phyloP scores from a whole-genome alignment of 306 rosid genomes.

The Urtica urens region DNA sequence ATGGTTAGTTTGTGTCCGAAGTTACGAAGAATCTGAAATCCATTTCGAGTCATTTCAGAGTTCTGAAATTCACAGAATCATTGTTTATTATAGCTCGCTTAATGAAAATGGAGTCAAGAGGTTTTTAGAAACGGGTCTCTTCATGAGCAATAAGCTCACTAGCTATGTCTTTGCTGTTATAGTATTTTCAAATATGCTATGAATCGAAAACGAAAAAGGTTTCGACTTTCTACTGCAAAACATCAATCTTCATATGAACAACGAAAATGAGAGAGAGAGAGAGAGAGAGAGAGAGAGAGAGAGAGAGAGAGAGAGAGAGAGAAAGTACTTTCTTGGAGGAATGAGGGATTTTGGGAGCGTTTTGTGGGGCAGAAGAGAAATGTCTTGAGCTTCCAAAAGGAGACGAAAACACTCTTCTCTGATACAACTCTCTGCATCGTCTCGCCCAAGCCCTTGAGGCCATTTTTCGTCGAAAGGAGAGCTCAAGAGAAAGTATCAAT shows the following conservation, averaged over 20 bases:
- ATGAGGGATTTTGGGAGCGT: constrained; percentile 52
- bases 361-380: constrained; percentile 45
- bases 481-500: too few relatives aligned
- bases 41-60: too few relatives aligned
- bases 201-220: background rate
- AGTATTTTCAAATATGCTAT: background rate
- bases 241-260: too few relatives aligned
- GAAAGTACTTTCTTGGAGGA: constrained; percentile 64
- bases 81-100: background rate
- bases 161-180: background rate
- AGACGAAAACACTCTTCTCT: constrained; percentile 23
- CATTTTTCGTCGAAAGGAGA: too few relatives aligned
- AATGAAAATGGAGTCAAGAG: too few relatives aligned
- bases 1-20: too few relatives aligned
- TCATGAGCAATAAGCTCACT: too few relatives aligned
- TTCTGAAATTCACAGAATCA: too few relatives aligned
- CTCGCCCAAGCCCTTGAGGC: constrained; percentile 65
- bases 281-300: background rate
- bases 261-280: background rate
- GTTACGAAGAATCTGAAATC: too few relatives aligned
- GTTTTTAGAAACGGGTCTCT: too few relatives aligned
- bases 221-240: too few relatives aligned
- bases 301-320: background rate
- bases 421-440: constrained; percentile 28
- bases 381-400: constrained; percentile 34